A percentile compares a stretch with the other conserved stretches of the same genome.
These are phyloP conservation scores for Penstemon eatonii DNA, from an alignment of 257 asterid genomes.

Conservation along the genomic window DNA sequence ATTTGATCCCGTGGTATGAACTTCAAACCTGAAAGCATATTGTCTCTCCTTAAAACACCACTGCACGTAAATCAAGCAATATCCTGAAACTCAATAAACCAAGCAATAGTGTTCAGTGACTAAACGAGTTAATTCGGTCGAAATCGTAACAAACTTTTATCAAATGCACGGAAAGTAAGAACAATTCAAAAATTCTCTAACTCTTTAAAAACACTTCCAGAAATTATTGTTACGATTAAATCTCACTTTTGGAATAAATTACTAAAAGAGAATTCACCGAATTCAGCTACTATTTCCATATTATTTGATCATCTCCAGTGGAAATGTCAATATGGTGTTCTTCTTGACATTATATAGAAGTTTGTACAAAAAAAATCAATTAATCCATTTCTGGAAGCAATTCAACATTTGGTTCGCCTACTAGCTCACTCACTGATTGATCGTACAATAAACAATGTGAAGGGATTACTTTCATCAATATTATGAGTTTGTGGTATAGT, in stretches of 20 bases:
- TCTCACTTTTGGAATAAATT: too few species aligned
- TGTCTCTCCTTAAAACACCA: conserved; percentile 13
- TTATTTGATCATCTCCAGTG: not conserved
- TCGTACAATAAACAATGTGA: not conserved
- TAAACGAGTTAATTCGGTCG: too few species aligned
- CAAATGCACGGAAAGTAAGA: too few species aligned
- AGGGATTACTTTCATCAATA: too few species aligned
- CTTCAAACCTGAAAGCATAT: conserved; percentile 51
- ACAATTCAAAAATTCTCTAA: too few species aligned
- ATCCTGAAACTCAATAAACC: not conserved
- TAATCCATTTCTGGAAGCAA: conserved; percentile 1
- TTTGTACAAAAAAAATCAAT: not conserved
- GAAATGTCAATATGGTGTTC: not conserved
- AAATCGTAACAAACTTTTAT: too few species aligned
- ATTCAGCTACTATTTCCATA: not conserved
- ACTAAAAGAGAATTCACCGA: too few species aligned
- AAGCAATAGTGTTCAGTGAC: not conserved
- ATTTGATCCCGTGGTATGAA: conserved; percentile 51
- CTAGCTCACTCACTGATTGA: not conserved
- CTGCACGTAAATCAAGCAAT: conserved; percentile 10
- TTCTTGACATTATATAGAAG: not conserved
- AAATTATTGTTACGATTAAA: too few species aligned
- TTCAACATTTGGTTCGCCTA: not conserved
- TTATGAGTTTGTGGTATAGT: too few species aligned
- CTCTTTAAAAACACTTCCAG: too few species aligned